phyloP scores from a whole-genome alignment of 495 filamentous ascomycete species.

The Neurospora hispaniola region DNA sequence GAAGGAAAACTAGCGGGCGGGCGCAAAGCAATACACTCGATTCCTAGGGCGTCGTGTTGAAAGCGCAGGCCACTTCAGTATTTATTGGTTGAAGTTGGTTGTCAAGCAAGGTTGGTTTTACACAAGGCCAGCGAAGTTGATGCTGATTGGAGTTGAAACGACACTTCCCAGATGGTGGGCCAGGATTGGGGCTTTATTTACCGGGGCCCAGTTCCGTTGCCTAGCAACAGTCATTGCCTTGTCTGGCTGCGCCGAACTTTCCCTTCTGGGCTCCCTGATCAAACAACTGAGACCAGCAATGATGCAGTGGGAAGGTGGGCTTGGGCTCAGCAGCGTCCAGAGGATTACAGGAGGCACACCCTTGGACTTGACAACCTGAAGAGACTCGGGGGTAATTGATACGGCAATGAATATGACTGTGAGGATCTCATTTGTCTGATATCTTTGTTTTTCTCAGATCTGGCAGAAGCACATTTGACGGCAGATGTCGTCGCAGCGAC shows the following conservation, averaged over 20 bases:
- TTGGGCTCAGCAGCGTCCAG: background rate
- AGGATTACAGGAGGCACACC: background rate
- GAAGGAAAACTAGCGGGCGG: background rate
- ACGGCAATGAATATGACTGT: background rate
- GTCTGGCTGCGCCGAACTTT: background rate
- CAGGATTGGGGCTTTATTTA: conserved; percentile 12
- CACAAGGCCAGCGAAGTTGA: background rate
- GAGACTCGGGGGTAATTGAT: background rate
- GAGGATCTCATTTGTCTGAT: background rate
- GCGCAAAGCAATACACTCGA: background rate
- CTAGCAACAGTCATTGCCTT: conserved; percentile 12
- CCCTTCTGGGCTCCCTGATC: background rate
- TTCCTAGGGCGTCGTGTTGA: background rate
- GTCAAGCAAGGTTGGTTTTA: background rate
- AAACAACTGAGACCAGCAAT: background rate
- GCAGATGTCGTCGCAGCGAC: background rate
- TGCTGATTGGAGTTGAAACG: conserved; percentile 1
- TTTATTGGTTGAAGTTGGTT: background rate
- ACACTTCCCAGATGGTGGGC: conserved; percentile 1
- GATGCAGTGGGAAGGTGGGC: background rate
- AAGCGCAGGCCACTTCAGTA: background rate
- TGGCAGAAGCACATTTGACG: background rate
- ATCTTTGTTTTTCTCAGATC: background rate
- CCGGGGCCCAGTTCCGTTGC: conserved; percentile 7
- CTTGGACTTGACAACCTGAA: background rate